phyloP scores from a whole-genome alignment of 257 asterid genomes.

The Ilex aquifolium region DNA sequence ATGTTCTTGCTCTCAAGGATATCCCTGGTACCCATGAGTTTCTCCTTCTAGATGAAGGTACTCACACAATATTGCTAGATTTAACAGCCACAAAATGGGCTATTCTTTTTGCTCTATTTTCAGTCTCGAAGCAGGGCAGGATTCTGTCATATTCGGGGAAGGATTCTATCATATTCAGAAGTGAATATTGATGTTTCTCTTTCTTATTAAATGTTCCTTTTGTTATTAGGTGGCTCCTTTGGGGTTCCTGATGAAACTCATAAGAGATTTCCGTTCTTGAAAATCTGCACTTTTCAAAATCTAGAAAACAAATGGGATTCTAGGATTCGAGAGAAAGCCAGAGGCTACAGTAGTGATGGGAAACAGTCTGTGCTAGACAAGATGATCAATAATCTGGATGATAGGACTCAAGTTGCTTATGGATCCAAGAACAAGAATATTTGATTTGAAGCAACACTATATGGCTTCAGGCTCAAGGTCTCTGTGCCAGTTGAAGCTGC shows the following conservation, averaged over 20 bases:
- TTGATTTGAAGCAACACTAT: neutral
- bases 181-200: too few species aligned
- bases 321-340: constrained; percentile 79
- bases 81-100: too few species aligned
- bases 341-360: constrained; percentile 91
- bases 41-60: constrained; percentile 95
- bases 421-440: neutral
- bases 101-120: too few species aligned
- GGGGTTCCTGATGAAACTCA: too few species aligned
- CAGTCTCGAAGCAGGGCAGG: too few species aligned
- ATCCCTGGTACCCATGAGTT: constrained; percentile 90
- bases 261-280: constrained; percentile 26
- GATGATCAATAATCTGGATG: constrained; percentile 62
- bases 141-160: too few species aligned
- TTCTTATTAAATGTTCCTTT: neutral
- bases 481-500: neutral
- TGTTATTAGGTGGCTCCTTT: constrained; percentile 2
- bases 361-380: constrained; percentile 71
- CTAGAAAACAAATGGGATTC: constrained; percentile 78
- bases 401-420: constrained; percentile 2
- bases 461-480: neutral
- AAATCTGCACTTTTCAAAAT: constrained; percentile 78
- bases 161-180: too few species aligned
- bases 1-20: constrained; percentile 91
- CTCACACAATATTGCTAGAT: neutral